Evolutionary conservation across 2,329 filamentous ascomycete genomes (phyloP).

Genomic region (Decorospora gaudefroyi): DNA sequence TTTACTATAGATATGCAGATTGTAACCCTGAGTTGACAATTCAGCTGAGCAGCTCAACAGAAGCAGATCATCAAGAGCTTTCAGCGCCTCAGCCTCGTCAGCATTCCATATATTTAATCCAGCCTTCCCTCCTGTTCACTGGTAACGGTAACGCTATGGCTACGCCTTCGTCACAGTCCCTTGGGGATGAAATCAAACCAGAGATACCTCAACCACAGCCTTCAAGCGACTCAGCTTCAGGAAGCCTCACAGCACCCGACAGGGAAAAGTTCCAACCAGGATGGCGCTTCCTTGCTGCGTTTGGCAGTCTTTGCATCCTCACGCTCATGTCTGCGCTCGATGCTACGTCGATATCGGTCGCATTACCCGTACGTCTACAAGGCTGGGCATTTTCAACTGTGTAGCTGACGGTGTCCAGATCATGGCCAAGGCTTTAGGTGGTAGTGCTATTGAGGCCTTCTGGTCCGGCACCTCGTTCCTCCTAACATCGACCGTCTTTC

Average conservation of each 20-base stretch:
- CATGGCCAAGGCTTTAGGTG: constrained; percentile 44
- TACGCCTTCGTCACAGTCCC: constrained; percentile 17
- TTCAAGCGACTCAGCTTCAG: constrained; percentile 15
- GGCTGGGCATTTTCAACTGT: too few species aligned
- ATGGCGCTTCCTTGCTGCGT: constrained; percentile 33
- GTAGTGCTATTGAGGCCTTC: constrained; percentile 50
- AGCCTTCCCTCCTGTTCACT: neutral
- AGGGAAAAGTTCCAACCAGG: constrained; percentile 37
- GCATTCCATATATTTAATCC: neutral
- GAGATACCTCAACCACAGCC: constrained; percentile 9
- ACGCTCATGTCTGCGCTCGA: constrained; percentile 67
- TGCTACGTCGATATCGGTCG: constrained; percentile 67
- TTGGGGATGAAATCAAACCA: constrained; percentile 15
- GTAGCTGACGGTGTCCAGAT: constrained; percentile 31
- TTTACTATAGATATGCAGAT: neutral
- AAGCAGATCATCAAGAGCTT: neutral
- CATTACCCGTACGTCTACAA: constrained; percentile 51
- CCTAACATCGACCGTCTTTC: constrained; percentile 49
- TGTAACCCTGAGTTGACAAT: neutral
- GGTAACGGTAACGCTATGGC: constrained; percentile 6
- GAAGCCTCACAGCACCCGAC: constrained; percentile 11
- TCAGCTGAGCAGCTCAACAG: neutral
- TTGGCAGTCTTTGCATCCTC: constrained; percentile 58
- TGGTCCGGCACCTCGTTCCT: constrained; percentile 51
- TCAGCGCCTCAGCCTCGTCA: neutral